Evolutionary conservation across 2,329 filamentous ascomycete species (phyloP).

Genomic region (Gremmenia infestans): DNA sequence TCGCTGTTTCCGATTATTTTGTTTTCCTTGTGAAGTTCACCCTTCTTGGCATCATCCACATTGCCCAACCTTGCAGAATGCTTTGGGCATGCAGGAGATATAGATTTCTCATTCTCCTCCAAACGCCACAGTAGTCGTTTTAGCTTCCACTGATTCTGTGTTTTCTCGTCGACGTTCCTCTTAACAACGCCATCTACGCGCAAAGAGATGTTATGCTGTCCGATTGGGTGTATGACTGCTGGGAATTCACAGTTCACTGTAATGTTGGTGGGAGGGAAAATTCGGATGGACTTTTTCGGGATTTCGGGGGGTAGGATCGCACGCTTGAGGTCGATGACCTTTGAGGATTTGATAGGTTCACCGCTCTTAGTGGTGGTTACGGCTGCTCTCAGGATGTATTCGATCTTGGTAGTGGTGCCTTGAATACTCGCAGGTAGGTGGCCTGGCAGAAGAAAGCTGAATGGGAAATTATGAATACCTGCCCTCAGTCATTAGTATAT

Average conservation of each 20-base stretch:
- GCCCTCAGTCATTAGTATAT: slow-evolving; percentile 21
- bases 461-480: slow-evolving; percentile 75
- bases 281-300: slow-evolving; percentile 84
- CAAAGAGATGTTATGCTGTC: slow-evolving; percentile 73
- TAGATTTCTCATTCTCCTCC: slow-evolving; percentile 76
- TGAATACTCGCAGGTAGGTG: slow-evolving; percentile 81
- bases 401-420: slow-evolving; percentile 64
- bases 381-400: slow-evolving; percentile 72
- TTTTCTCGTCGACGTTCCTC: slow-evolving; percentile 62
- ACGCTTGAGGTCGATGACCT: slow-evolving; percentile 70
- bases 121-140: slow-evolving; percentile 91
- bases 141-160: slow-evolving; percentile 76
- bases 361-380: slow-evolving; percentile 56
- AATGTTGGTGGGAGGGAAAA: slow-evolving; percentile 95
- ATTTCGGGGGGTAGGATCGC: slow-evolving; percentile 68
- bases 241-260: slow-evolving; percentile 79
- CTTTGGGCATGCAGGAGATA: slow-evolving; percentile 74
- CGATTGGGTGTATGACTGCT: slow-evolving; percentile 79
- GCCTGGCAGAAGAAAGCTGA: slow-evolving; percentile 80
- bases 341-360: slow-evolving; percentile 59
- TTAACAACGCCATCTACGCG: slow-evolving; percentile 81
- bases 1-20: slow-evolving; percentile 77
- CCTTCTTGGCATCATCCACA: slow-evolving; percentile 48
- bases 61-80: slow-evolving; percentile 57
- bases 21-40: slow-evolving; percentile 66